Conservation (phyloP, 768 basidiomycete genomes). For the Lyophyllum atratum region DNA sequence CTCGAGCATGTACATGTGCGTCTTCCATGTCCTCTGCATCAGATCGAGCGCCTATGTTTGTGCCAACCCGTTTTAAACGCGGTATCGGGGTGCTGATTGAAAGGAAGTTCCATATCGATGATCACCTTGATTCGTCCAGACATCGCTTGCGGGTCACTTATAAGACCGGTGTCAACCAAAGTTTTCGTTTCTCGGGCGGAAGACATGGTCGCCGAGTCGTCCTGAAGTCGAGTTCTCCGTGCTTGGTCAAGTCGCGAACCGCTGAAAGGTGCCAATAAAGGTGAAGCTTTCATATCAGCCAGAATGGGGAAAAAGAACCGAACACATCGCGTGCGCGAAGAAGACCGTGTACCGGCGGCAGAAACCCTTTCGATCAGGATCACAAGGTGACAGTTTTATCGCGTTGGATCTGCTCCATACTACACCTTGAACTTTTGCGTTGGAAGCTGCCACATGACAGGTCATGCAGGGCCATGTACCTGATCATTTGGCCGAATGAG, state of each 20-base stretch:
- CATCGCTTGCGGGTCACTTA: not conserved
- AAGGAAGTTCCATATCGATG: not conserved
- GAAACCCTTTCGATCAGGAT: not conserved
- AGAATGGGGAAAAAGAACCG: not conserved
- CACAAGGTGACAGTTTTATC: not conserved
- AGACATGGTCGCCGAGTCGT: not conserved
- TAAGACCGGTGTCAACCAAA: not conserved
- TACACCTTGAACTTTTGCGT: not conserved
- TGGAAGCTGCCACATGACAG: not conserved
- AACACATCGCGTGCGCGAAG: not conserved
- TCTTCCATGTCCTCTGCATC: not conserved
- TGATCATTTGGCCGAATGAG: not conserved
- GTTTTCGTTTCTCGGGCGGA: not conserved
- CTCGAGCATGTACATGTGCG: not conserved
- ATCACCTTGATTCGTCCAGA: not conserved
- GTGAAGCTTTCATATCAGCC: not conserved
- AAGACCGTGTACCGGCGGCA: not conserved
- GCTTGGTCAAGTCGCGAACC: not conserved
- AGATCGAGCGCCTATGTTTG: not conserved
- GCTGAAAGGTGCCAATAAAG: not conserved
- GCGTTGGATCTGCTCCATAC: not conserved
- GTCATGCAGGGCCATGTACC: not conserved
- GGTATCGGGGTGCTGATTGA: not conserved
- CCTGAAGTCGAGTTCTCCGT: not conserved
- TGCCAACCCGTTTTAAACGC: not conserved